Conservation (phyloP, 1,284 basidiomycete genomes). For the Coniferiporia sulphurascens region DNA sequence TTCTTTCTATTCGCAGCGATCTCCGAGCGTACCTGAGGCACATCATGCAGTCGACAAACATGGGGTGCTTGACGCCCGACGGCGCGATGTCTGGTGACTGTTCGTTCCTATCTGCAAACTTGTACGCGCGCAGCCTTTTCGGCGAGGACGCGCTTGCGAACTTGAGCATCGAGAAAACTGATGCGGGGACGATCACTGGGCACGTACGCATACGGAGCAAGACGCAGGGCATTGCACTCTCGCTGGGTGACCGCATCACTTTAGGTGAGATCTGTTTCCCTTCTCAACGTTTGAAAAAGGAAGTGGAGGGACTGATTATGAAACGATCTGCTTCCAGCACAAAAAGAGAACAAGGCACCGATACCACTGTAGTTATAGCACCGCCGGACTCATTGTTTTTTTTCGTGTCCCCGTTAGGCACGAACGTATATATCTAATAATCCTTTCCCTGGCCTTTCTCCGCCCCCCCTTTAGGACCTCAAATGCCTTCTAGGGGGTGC, state of each 20-base stretch:
- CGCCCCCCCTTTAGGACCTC: constrained; percentile 15
- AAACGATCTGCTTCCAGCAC: constrained; percentile 35
- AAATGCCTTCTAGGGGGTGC: constrained; percentile 57
- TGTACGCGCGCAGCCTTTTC: constrained; percentile 89
- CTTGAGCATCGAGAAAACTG: constrained; percentile 87
- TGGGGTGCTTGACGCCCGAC: constrained; percentile 94
- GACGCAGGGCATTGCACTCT: constrained; percentile 93
- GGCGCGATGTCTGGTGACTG: constrained; percentile 89
- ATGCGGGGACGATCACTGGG: constrained; percentile 76
- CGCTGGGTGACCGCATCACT: constrained; percentile 90
- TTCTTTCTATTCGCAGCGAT: constrained; percentile 40
- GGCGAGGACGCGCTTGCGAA: constrained; percentile 98
- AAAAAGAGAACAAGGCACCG: constrained; percentile 60
- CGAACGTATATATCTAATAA: background rate
- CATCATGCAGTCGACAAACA: constrained; percentile 92
- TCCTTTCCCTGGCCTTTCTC: background rate
- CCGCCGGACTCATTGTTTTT: background rate
- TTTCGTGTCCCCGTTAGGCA: background rate
- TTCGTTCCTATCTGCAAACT: constrained; percentile 90
- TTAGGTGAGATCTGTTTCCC: constrained; percentile 52
- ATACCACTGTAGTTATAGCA: constrained; percentile 22
- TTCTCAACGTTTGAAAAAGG: background rate
- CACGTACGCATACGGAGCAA: constrained; percentile 93
- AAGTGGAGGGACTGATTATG: background rate
- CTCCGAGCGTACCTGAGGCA: constrained; percentile 83